Conservation (phyloP, 495 filamentous ascomycete species). For the Penicillium simplicissimum region DNA sequence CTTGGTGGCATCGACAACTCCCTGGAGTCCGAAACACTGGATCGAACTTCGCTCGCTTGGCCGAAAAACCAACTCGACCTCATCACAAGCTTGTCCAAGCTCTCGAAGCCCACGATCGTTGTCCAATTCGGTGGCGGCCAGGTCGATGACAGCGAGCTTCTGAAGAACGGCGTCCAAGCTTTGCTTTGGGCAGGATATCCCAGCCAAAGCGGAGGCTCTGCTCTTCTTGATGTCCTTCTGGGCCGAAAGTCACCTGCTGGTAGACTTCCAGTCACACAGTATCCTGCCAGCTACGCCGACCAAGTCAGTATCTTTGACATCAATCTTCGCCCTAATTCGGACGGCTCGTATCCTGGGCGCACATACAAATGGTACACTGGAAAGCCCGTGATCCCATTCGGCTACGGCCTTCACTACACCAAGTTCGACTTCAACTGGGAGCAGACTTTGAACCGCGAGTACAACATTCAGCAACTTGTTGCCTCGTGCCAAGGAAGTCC, state of each 20-base stretch:
- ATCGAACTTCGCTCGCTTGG: constrained; percentile 53
- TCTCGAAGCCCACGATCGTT: constrained; percentile 52
- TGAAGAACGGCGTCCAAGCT: constrained; percentile 44
- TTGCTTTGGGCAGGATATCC: constrained; percentile 57
- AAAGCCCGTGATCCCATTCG: constrained; percentile 48
- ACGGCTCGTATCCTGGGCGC: constrained; percentile 34
- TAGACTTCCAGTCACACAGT: constrained; percentile 54
- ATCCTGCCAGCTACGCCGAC: constrained; percentile 50
- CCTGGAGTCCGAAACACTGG: constrained; percentile 49
- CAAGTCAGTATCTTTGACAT: constrained; percentile 54
- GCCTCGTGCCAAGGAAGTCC: constrained; percentile 9
- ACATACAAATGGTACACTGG: constrained; percentile 59
- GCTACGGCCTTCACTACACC: constrained; percentile 50
- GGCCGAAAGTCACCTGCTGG: constrained; percentile 51
- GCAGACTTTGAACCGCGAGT: neutral
- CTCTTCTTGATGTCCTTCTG: constrained; percentile 49
- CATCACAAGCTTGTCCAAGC: constrained; percentile 44
- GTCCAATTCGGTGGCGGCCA: constrained; percentile 55
- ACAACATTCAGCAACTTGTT: constrained; percentile 12
- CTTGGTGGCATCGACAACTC: constrained; percentile 52
- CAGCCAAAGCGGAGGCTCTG: constrained; percentile 51
- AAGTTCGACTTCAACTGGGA: constrained; percentile 24
- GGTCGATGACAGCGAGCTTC: constrained; percentile 50
- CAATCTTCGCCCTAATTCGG: constrained; percentile 40
- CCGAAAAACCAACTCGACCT: constrained; percentile 51